A percentile compares a stretch with the other conserved stretches of the same genome.
Conservation (phyloP, 1,139 yeast genomes). For the Kodamaea derodonti region DNA sequence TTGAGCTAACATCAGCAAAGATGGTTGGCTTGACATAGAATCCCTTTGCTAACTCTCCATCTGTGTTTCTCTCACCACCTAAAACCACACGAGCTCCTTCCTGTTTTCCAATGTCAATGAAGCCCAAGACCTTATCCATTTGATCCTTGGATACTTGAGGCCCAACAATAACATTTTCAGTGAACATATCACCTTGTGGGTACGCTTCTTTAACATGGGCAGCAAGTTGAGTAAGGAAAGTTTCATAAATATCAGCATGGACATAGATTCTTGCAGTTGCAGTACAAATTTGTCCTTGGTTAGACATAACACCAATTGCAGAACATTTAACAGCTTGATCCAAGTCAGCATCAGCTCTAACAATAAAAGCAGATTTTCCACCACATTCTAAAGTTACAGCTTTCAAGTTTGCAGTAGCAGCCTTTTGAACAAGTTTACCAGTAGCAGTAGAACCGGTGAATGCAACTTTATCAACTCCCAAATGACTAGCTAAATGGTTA, state of each 20-base stretch:
- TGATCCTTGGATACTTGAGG: conserved; percentile 75
- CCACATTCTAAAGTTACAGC: conserved; percentile 90
- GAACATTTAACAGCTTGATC: conserved; percentile 84
- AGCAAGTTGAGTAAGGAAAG: conserved; percentile 45
- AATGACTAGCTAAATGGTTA: conserved; percentile 53
- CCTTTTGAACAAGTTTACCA: conserved; percentile 56
- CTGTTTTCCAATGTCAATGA: conserved; percentile 49
- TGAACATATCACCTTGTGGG: conserved; percentile 58
- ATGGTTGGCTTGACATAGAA: conserved; percentile 52
- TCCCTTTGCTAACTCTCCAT: conserved; percentile 39
- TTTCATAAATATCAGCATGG: conserved; percentile 40
- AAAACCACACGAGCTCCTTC: conserved; percentile 52
- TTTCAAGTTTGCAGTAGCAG: conserved; percentile 60
- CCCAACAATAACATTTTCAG: conserved; percentile 59
- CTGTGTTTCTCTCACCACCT: conserved; percentile 43
- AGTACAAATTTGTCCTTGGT: conserved; percentile 55
- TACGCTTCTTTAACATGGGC: conserved; percentile 36
- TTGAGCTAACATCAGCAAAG: conserved; percentile 49
- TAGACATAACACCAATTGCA: conserved; percentile 76
- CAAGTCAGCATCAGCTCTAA: conserved; percentile 71
- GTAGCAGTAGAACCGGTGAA: conserved; percentile 63
- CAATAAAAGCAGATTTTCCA: conserved; percentile 78
- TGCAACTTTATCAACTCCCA: conserved; percentile 59
- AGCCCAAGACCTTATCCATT: conserved; percentile 53
- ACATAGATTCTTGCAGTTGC: conserved; percentile 45